Evolutionary conservation across 2,329 filamentous ascomycete species (phyloP).

Genomic region (Clonostachys sp.): DNA sequence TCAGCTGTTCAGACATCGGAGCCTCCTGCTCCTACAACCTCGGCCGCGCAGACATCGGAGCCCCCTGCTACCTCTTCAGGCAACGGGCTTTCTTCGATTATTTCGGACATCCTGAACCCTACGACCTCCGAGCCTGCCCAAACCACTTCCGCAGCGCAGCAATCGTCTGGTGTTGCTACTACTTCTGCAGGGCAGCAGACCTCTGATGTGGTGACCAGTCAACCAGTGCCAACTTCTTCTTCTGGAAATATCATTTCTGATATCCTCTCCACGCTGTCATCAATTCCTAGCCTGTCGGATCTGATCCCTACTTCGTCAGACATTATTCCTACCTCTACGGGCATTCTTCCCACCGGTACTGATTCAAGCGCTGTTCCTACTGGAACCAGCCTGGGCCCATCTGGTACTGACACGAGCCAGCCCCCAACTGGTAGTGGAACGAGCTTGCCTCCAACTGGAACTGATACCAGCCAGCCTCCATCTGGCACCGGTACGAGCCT

Average conservation of each 20-base stretch:
- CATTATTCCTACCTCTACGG: neutral
- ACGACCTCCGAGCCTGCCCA: conserved; percentile 1
- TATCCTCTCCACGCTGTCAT: no score
- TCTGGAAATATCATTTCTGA: no score
- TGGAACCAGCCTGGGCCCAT: no score
- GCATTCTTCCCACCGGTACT: neutral
- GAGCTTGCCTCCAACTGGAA: neutral
- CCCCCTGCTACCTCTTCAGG: neutral
- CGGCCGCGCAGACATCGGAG: neutral
- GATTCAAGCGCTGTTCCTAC: neutral
- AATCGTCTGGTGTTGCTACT: neutral
- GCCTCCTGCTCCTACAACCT: neutral
- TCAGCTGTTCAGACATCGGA: neutral
- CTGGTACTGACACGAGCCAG: no score
- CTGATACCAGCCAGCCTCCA: neutral
- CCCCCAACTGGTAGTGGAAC: no score
- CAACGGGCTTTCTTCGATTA: conserved; percentile 3
- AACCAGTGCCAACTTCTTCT: no score
- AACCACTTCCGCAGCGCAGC: no score
- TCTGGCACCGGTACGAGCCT: conserved; percentile 1
- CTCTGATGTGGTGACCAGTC: neutral
- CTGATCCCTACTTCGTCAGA: no score
- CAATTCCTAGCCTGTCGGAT: no score
- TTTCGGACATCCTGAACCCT: conserved; percentile 3
- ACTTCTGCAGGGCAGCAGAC: neutral